These are phyloP conservation scores for Phytopythium aichiense DNA, from an alignment of 352 stramenopile genomes.

Conservation along the genomic window DNA sequence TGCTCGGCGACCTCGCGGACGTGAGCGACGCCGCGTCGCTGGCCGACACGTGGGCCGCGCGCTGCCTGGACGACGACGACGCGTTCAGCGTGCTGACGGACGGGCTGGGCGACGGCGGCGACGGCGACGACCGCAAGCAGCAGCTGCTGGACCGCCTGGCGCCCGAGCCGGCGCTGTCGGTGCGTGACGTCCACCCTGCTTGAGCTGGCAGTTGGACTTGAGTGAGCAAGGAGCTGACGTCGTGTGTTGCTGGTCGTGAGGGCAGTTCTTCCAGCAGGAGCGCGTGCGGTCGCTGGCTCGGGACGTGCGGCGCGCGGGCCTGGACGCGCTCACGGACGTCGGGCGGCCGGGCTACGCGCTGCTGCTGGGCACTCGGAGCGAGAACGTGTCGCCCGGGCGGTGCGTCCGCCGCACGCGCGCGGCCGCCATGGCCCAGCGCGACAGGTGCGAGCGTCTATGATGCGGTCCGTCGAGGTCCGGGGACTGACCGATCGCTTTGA, in stretches of 20 bases:
- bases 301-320: background rate
- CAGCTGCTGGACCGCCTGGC: slow-evolving; percentile 1
- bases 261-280: slow-evolving; percentile 7
- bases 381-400: background rate
- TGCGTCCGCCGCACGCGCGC: slow-evolving; percentile 6
- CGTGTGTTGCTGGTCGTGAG: background rate
- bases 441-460: background rate
- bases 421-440: slow-evolving; percentile 3
- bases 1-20: slow-evolving; percentile 38
- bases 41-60: slow-evolving; percentile 36
- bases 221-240: background rate
- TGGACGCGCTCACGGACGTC: slow-evolving; percentile 4
- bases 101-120: background rate
- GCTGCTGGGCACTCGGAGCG: background rate
- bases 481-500: background rate
- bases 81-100: background rate
- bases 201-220: background rate
- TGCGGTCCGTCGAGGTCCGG: background rate
- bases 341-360: background rate
- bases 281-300: background rate
- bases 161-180: slow-evolving; percentile 4
- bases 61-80: background rate
- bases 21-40: slow-evolving; percentile 49
- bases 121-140: slow-evolving; percentile 3
- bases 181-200: background rate